phyloP scores from a whole-genome alignment of 441 rosid genomes.

The Erysimum pusillum region DNA sequence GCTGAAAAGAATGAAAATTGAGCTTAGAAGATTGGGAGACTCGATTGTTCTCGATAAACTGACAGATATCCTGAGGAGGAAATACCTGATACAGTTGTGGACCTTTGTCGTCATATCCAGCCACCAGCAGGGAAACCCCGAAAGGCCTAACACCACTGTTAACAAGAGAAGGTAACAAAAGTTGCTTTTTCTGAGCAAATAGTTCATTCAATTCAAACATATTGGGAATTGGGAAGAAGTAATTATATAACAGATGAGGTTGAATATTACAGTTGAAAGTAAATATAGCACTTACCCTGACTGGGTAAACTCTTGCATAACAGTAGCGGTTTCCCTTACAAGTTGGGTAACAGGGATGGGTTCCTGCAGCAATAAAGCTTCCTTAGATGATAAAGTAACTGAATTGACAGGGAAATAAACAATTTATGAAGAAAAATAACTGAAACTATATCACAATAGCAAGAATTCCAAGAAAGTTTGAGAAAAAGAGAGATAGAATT shows the following conservation, averaged over 20 bases:
- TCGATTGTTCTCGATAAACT: conserved; percentile 2
- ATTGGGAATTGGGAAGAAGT: no score
- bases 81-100: conserved; percentile 63
- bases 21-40: conserved; percentile 8
- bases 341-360: conserved; percentile 93
- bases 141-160: conserved; percentile 64
- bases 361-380: conserved; percentile 56
- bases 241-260: no score
- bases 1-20: not conserved
- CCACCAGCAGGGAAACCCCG: conserved; percentile 63
- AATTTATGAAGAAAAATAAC: no score
- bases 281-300: conserved; percentile 80
- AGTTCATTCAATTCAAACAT: no score
- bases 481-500: no score
- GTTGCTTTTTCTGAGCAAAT: no score
- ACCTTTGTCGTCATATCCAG: conserved; percentile 58
- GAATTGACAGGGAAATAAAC: not conserved
- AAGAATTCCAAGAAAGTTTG: no score
- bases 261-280: no score
- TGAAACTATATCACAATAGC: no score
- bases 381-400: conserved; percentile 1
- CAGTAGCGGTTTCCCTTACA: conserved; percentile 93
- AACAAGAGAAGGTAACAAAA: no score
- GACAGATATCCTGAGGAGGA: conserved; percentile 5
- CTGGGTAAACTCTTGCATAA: conserved; percentile 94